Evolutionary conservation across 306 rosid species (phyloP).

Genomic region (Vigna hirtella): DNA sequence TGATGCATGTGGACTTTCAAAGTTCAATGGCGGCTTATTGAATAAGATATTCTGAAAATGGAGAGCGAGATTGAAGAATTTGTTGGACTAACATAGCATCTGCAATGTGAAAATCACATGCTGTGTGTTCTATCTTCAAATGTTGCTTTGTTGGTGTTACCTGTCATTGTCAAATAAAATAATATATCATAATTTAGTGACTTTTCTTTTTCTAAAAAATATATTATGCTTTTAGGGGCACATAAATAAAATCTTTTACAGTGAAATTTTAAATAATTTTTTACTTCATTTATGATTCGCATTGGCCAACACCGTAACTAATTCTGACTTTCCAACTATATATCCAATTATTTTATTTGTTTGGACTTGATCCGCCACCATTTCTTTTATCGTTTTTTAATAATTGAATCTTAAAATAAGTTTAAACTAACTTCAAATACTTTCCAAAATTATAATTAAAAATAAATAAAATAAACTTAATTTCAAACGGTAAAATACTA

Average conservation of each 20-base stretch:
- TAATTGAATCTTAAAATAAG: not conserved
- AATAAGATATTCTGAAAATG: conserved; percentile 30
- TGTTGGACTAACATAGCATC: conserved; percentile 4
- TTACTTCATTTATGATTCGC: not conserved
- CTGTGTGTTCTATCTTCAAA: not conserved
- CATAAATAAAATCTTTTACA: too few species aligned
- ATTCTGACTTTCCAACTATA: not conserved
- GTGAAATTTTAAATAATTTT: not conserved
- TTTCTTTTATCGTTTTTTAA: not conserved
- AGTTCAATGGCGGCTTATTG: conserved; percentile 48
- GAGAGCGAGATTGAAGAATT: conserved; percentile 20
- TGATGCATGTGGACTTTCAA: conserved; percentile 48
- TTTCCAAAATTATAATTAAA: not conserved
- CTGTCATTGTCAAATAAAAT: not conserved
- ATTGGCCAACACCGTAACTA: conserved; percentile 41
- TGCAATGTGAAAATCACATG: conserved; percentile 33
- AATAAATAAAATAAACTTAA: not conserved
- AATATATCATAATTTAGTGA: too few species aligned
- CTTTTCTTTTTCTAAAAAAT: too few species aligned
- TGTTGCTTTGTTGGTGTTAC: not conserved
- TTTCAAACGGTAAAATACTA: too few species aligned
- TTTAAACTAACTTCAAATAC: not conserved
- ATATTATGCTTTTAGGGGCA: too few species aligned
- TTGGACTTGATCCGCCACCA: too few species aligned
- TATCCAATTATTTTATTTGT: too few species aligned